Evolutionary conservation across 2,329 filamentous ascomycete genomes (phyloP), one percentile per base, ranked within the genome.

Genomic region (Herpotrichia juniperi): DNA sequence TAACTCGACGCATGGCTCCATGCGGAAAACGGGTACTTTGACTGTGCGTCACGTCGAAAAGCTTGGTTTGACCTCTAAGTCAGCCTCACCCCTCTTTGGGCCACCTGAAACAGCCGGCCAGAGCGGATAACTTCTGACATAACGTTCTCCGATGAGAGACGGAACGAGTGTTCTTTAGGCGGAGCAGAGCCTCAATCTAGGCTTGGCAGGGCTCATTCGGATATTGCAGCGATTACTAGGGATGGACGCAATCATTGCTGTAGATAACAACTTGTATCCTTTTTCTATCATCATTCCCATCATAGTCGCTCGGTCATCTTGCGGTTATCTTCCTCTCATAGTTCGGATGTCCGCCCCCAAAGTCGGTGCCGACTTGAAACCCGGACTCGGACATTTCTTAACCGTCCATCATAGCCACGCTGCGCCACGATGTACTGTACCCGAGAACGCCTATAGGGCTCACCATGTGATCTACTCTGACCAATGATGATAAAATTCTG

Each of bases 31-130:
- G 37, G 25, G 7, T 25, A 21, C 37, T 14, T 9, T 40, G 21
- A 8, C 19, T 12, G 21, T 22, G 37, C 19, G 21, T 24, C 37
- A 25, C 21, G 21, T 40, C n/a, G 37, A 25, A 40, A 40, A 40
- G 37, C 37, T 40, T 25, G 37, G 37, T 40, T 40, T 40, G 37
- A 40, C 37, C 21, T 8, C 37, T 24, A 40, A 40, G 12, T 40
- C 37, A 22, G 37, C 37, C 37, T 40, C 21, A 40, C 12, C 37
- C 37, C 19, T 7, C 12, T 28, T 7, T 28, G 26, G 26, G 26
- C 26, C 7, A 12, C 26, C 26, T 28, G 26, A 28, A 6, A 6
- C 26, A 28, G 12, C 37, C 37, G 16, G 9, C 7, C 19, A 16
- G n/a, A 24, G 37, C 37, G 19, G 19, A n/a, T 24, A 25, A 40